phyloP scores from a whole-genome alignment of 2,329 filamentous ascomycete species.

The Trematosphaeria pertusa region DNA sequence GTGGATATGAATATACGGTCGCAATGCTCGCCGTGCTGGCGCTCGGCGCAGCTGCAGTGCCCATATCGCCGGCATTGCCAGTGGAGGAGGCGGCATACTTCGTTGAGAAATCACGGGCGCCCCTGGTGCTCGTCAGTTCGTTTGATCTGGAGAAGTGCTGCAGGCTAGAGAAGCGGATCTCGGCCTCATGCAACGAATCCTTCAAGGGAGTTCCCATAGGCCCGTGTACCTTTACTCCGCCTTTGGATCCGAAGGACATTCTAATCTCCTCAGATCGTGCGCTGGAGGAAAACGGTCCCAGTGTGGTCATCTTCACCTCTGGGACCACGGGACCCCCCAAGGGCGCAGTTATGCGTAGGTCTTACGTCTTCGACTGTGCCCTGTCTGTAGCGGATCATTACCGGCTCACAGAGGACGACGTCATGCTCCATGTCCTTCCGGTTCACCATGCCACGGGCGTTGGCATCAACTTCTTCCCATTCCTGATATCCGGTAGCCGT shows the following conservation, averaged over 20 bases:
- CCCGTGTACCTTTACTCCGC: slow-evolving; percentile 39
- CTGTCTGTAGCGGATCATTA: slow-evolving; percentile 44
- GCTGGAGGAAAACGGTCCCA: slow-evolving; percentile 50
- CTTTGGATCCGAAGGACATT: slow-evolving; percentile 42
- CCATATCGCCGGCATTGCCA: slow-evolving; percentile 51
- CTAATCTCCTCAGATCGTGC: slow-evolving; percentile 50
- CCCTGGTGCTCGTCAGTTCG: slow-evolving; percentile 48
- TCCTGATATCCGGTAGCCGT: slow-evolving; percentile 38
- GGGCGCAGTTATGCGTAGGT: slow-evolving; percentile 53
- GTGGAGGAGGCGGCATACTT: slow-evolving; percentile 56
- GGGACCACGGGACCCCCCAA: slow-evolving; percentile 57
- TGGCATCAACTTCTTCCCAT: slow-evolving; percentile 46
- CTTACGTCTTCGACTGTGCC: slow-evolving; percentile 47
- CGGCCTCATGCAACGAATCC: slow-evolving; percentile 32
- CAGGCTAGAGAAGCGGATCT: slow-evolving; percentile 33
- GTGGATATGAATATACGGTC: slow-evolving; percentile 58
- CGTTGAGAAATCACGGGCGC: slow-evolving; percentile 48
- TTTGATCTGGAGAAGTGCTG: slow-evolving; percentile 39
- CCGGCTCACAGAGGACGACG: slow-evolving; percentile 38
- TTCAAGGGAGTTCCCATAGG: slow-evolving; percentile 49
- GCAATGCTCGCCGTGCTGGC: slow-evolving; percentile 57
- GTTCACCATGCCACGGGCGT: slow-evolving; percentile 47
- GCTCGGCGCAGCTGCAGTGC: slow-evolving; percentile 56
- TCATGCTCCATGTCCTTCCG: slow-evolving; percentile 43
- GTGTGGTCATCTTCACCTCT: slow-evolving; percentile 56